Evolutionary conservation across 1,284 basidiomycete species (phyloP), one percentile per base, ranked within the genome.

Genomic region (Ganoderma meredithae): DNA sequence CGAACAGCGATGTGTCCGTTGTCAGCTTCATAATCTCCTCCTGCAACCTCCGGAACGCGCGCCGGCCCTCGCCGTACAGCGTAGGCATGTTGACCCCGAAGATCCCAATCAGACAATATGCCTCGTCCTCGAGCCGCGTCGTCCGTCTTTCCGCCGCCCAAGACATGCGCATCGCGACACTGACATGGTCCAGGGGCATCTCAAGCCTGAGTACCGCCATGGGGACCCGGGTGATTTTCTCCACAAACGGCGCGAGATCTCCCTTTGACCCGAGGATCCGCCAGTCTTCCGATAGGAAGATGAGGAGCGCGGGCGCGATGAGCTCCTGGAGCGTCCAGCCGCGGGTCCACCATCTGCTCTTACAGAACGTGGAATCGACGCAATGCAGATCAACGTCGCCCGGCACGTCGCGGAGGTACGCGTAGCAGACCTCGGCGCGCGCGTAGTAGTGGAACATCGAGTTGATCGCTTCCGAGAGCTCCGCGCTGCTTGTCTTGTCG

Each of bases 221-320:
- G 19, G 49, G 39, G 25, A 64, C 15, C n/a, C 53, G n/a, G 1
- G 63, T 64, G 63, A 56, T 33, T 15, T 56, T 40, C 22, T 56
- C 25, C 17, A 58, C 31, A 10, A 53, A 22, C 1, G 22, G 33
- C 13, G 49, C 49, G 40, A 64, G 40, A 17, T 55, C 53, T 7
- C 19, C 36, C 5, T 64, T 64, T 4, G 53, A 58, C 40, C 63
- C 63, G 8, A 64, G 49, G 3, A 33, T 53, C 33, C 60, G 49
- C 66, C 69, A 70, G 44, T 53, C 53, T 15, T 10, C 47, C 6
- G 63, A 60, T 12, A 60, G 2, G 59, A 60, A 60, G 40, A 60
- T 12, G 27, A 60, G 59, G 33, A 60, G 41, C 22, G 10, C 7
- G 10, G 59, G 59, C n/a, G 59, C 59, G 59, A 60, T 60, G 40